Base-by-base conservation (phyloP, 2,329 filamentous ascomycete species). In the Immersiporthe knoxdaviesiana region DNA sequence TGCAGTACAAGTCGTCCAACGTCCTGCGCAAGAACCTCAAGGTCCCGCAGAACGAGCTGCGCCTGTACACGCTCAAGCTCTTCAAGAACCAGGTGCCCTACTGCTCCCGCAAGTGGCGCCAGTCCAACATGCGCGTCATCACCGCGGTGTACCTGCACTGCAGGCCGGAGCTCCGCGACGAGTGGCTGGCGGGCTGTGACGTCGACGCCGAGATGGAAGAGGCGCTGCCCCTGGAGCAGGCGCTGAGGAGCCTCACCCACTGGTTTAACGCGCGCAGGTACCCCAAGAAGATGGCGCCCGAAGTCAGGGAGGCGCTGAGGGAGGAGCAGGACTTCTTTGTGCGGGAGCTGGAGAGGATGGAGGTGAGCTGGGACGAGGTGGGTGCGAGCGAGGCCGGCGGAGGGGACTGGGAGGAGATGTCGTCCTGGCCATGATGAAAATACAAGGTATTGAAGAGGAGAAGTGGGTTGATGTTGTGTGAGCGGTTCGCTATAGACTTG, bases 21-120 rank as follows among this genome's bases (percentile, higher is more conserved):
- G 97, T 97, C 74, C 87, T 99, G 35, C 92, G 94, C 75, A 97
- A 97, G 79, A 91, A 92, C 7, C 88, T 99, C 21, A 95, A 96
- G 74, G 91, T 97, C 30, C 95, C 95, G 0, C 93, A 99, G 76
- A 91, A 90, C 1, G 88, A 93, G 75, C 85, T 99, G 54, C 90
- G 96, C 7, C 89, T 97, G 58, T 98, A 98, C 82, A 97, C 96
- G 0, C 88, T 99, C 74, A 99, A 99, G 81, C 87, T 99, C 0
- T 98, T 98, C 89, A 99, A 99, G 81, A 96, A 94, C 71, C 96
- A 99, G 80, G 96, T 99, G 5, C 96, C 96, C 0, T 99, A 97
- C 83, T 98, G 95, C 79, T 95, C 96, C 30, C 91, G 96, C 58
- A 99, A 99, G 82, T 99, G 96, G 96, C 90, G 96, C 18, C 96